phyloP scores from a whole-genome alignment of 225 moss, liverwort and hornwort genomes.

The Polytrichum formosum region DNA sequence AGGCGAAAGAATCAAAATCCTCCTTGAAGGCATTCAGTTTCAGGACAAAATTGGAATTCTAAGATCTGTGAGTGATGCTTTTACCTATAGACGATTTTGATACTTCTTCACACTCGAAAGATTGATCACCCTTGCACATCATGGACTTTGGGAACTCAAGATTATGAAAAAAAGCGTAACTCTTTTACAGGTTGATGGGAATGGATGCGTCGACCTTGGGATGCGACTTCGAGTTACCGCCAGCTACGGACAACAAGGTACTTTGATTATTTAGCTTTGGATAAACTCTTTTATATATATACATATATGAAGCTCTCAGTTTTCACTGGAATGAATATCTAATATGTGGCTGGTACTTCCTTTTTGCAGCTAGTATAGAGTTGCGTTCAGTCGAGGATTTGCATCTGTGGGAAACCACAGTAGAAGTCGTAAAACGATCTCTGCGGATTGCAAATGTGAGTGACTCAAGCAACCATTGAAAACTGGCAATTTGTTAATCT shows the following conservation, averaged over 20 bases:
- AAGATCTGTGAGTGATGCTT: slow-evolving; percentile 18
- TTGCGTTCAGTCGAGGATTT: slow-evolving; percentile 12
- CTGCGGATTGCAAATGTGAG: slow-evolving; percentile 17
- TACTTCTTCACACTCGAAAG: too few species aligned
- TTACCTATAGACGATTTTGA: too few species aligned
- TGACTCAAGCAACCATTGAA: slow-evolving; percentile 2
- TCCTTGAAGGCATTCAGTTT: slow-evolving; percentile 19
- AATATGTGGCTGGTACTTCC: not conserved
- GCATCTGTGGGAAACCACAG: not conserved
- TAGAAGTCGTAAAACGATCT: slow-evolving; percentile 19
- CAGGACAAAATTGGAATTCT: slow-evolving; percentile 18
- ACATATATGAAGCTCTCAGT: not conserved
- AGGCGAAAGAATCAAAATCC: slow-evolving; percentile 16
- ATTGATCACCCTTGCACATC: too few species aligned
- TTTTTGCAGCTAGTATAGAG: slow-evolving; percentile 29
- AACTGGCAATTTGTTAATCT: too few species aligned
- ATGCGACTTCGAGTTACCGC: slow-evolving; percentile 27
- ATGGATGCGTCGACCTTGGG: slow-evolving; percentile 42
- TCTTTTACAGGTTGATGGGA: slow-evolving; percentile 30
- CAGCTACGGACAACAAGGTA: slow-evolving; percentile 33
- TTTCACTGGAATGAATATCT: not conserved
- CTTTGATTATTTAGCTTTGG: not conserved
- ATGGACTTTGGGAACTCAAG: too few species aligned
- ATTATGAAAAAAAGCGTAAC: too few species aligned
- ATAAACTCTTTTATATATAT: not conserved